These are phyloP conservation scores for Ophiostoma quercus DNA, from an alignment of 2,329 filamentous ascomycete genomes.

Conservation along the genomic window DNA sequence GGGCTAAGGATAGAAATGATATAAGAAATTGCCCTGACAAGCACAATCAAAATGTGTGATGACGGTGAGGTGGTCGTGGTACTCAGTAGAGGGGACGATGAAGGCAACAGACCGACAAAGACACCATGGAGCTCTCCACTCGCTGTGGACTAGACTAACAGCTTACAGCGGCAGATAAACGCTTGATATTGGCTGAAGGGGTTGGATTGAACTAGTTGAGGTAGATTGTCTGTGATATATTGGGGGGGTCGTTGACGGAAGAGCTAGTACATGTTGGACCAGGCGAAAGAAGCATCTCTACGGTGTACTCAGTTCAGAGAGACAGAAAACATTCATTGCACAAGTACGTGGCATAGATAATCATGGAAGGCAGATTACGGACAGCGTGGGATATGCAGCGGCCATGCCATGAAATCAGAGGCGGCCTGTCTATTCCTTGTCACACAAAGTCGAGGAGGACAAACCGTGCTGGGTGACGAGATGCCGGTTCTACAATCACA, in stretches of 20 bases:
- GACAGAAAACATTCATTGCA: not conserved
- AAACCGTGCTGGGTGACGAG: conserved; percentile 15
- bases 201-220: not conserved
- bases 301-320: no score
- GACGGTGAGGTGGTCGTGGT: not conserved
- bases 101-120: not conserved
- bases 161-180: conserved; percentile 42
- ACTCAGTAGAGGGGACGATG: not conserved
- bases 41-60: not conserved
- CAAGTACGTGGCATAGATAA: not conserved
- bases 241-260: not conserved
- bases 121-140: not conserved
- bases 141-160: conserved; percentile 27
- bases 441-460: not conserved
- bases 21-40: no score
- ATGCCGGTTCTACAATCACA: conserved; percentile 18
- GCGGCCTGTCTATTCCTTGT: not conserved
- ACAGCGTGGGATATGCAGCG: not conserved
- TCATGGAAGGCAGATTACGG: not conserved
- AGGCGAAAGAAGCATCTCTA: no score
- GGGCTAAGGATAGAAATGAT: not conserved
- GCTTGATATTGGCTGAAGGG: conserved; percentile 50
- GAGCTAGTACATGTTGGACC: not conserved
- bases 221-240: not conserved
- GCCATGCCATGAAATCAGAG: not conserved